These are phyloP conservation scores for Mallotus repandus DNA, from an alignment of 441 rosid genomes.

Conservation along the genomic window DNA sequence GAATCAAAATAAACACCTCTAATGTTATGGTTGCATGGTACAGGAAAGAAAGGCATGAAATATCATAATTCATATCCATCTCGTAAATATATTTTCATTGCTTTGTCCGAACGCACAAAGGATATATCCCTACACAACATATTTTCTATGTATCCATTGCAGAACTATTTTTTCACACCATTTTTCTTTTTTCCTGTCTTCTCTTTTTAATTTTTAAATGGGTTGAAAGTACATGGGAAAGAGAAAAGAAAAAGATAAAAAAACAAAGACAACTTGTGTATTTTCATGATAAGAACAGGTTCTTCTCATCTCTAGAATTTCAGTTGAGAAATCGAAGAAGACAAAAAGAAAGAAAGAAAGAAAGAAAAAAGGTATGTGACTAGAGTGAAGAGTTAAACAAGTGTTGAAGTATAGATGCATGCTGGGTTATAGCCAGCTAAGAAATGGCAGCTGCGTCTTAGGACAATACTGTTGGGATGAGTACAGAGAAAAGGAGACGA, in stretches of 20 bases:
- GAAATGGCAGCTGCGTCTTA: not conserved
- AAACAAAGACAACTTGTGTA: no score
- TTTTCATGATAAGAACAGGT: constrained; percentile 18
- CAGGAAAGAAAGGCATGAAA: not conserved
- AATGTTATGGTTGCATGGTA: not conserved
- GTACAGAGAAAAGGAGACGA: no score
- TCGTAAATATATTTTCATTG: no score
- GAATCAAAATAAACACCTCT: constrained; percentile 5
- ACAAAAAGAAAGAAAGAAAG: not conserved
- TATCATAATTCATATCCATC: not conserved
- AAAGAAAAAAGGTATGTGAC: not conserved
- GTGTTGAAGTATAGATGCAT: constrained; percentile 25
- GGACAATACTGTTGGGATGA: not conserved
- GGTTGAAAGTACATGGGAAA: no score
- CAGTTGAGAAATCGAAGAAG: not conserved
- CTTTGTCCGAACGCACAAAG: no score
- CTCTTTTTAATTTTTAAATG: no score
- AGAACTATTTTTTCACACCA: no score
- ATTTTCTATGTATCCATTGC: no score
- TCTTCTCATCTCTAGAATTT: not conserved
- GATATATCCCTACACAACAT: no score
- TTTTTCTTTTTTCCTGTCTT: no score
- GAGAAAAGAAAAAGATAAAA: no score
- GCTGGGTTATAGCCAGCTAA: not conserved
- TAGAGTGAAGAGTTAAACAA: constrained; percentile 8